These are phyloP conservation scores for Tephrocybe sp. DNA, from an alignment of 768 basidiomycete species.

Conservation along the genomic window DNA sequence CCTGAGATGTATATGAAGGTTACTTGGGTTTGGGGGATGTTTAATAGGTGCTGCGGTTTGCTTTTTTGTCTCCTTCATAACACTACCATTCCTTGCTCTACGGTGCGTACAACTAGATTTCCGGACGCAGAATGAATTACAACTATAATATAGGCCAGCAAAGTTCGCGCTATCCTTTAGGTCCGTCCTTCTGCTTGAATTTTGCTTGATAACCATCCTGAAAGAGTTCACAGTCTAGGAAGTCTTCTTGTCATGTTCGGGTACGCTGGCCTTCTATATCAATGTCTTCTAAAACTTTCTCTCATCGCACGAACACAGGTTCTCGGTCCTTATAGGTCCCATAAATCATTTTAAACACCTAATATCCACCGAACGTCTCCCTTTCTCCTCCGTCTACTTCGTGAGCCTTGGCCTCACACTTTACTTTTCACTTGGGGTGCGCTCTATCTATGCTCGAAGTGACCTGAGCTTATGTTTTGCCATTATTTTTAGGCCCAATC, in stretches of 20 bases:
- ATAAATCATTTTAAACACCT: slow-evolving; percentile 91
- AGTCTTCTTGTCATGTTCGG: slow-evolving; percentile 96
- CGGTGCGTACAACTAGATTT: slow-evolving; percentile 27
- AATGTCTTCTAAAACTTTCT: neutral
- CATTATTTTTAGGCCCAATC: slow-evolving; percentile 61
- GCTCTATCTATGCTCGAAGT: slow-evolving; percentile 25
- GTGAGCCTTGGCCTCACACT: slow-evolving; percentile 82
- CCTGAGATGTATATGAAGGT: slow-evolving; percentile 37
- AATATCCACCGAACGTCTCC: slow-evolving; percentile 76
- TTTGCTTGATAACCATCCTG: slow-evolving; percentile 3
- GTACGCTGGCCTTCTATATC: slow-evolving; percentile 37
- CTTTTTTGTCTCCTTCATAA: slow-evolving; percentile 89
- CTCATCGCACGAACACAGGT: slow-evolving; percentile 39
- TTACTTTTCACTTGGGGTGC: slow-evolving; percentile 88
- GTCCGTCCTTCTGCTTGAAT: slow-evolving; percentile 27
- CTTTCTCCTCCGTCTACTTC: slow-evolving; percentile 84
- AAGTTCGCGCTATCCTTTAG: slow-evolving; percentile 94
- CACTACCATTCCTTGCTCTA: slow-evolving; percentile 56
- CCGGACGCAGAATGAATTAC: slow-evolving; percentile 8
- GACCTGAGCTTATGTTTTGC: neutral
- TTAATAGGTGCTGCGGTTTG: slow-evolving; percentile 89
- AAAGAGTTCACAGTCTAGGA: slow-evolving; percentile 57
- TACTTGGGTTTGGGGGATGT: slow-evolving; percentile 90
- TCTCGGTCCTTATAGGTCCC: slow-evolving; percentile 86
- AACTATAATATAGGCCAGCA: slow-evolving; percentile 59